Percentiles rank a stretch among this genome's conserved stretches.
Evolutionary conservation across 805 yeast genomes (phyloP).

Genomic region (Kuraishia borneana): DNA sequence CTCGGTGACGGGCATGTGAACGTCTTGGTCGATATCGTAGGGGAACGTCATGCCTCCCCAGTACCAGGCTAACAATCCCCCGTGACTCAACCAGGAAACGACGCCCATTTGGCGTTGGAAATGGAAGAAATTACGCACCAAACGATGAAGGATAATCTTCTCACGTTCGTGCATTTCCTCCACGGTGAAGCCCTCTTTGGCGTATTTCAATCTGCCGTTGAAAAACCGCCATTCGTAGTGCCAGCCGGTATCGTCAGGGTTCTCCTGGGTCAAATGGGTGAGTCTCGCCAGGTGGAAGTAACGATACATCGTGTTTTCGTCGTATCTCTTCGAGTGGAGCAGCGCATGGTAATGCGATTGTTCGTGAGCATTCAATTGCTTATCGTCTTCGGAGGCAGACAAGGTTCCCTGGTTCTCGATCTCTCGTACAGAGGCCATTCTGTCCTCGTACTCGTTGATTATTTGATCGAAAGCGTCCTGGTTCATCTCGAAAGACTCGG

Average conservation of each 20-base stretch:
- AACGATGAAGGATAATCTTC: slow-evolving; percentile 24
- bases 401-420: not conserved
- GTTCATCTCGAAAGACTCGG: not conserved
- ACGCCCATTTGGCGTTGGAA: slow-evolving; percentile 30
- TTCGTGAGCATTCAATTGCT: slow-evolving; percentile 11
- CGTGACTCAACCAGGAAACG: slow-evolving; percentile 50
- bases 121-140: slow-evolving; percentile 34
- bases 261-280: not conserved
- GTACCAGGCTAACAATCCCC: slow-evolving; percentile 44
- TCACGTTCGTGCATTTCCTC: slow-evolving; percentile 20
- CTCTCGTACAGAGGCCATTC: not conserved
- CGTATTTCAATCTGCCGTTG: slow-evolving; percentile 13
- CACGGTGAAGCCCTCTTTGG: slow-evolving; percentile 1
- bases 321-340: slow-evolving; percentile 14
- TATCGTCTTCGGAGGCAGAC: not conserved
- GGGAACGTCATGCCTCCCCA: slow-evolving; percentile 32
- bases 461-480: slow-evolving; percentile 3
- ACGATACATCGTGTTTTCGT: slow-evolving; percentile 17
- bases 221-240: slow-evolving; percentile 44
- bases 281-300: slow-evolving; percentile 22
- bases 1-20: not conserved
- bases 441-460: slow-evolving; percentile 13
- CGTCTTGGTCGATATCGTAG: not conserved
- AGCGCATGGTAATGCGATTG: slow-evolving; percentile 19
- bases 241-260: slow-evolving; percentile 1